Conservation (phyloP, 2,329 filamentous ascomycete species). For the Penicillium capsulatum region DNA sequence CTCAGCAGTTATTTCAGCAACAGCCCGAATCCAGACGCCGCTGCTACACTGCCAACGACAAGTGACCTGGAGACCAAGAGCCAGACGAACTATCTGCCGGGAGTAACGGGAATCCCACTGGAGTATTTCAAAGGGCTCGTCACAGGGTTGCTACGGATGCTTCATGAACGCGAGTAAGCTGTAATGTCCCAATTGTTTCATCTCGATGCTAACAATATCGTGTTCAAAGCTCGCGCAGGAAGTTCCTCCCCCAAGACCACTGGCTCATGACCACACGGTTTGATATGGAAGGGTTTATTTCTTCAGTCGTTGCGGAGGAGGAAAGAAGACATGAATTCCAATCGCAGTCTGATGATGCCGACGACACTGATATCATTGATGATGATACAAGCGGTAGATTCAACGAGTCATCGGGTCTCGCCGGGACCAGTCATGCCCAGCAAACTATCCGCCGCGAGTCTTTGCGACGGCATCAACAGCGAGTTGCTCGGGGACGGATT, state of each 20-base stretch:
- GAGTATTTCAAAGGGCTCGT: constrained; percentile 74
- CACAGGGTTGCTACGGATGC: constrained; percentile 74
- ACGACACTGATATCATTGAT: constrained; percentile 45
- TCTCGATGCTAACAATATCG: constrained; percentile 2
- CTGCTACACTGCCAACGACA: constrained; percentile 22
- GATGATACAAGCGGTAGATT: constrained; percentile 20
- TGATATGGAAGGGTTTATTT: constrained; percentile 83
- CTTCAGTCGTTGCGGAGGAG: constrained; percentile 82
- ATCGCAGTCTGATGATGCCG: constrained; percentile 58
- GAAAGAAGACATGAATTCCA: constrained; percentile 67
- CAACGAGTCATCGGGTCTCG: constrained; percentile 37
- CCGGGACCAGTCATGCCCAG: constrained; percentile 59
- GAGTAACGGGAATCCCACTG: constrained; percentile 68
- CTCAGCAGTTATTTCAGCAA: constrained; percentile 47
- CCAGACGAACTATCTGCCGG: constrained; percentile 51
- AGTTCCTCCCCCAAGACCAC: constrained; percentile 75
- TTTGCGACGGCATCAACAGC: constrained; percentile 61
- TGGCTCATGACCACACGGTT: constrained; percentile 91
- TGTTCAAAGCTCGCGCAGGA: constrained; percentile 63
- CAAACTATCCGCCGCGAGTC: constrained; percentile 61
- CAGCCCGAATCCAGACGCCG: constrained; percentile 7
- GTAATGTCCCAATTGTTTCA: not conserved
- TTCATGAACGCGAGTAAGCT: constrained; percentile 77
- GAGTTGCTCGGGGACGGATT: constrained; percentile 64
- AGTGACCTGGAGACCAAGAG: constrained; percentile 38